Evolutionary conservation across 169 alveolate species (phyloP).

Genomic region (Cryptosporidium xiaoi): DNA sequence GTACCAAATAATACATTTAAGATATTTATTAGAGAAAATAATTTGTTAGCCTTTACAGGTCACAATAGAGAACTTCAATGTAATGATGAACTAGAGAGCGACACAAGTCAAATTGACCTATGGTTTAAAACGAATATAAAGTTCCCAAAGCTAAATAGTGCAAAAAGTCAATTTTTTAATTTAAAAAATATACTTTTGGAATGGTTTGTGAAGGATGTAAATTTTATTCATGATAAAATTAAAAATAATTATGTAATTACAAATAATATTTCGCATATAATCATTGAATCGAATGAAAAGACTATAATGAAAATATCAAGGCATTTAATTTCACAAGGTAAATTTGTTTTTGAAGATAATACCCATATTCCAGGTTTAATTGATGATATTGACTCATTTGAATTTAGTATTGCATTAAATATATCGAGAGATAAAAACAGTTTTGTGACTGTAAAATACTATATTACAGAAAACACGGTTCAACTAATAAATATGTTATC

Average conservation of each 20-base stretch:
- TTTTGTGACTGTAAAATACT: slow-evolving; percentile 11
- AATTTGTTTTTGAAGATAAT: slow-evolving; percentile 43
- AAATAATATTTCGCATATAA: slow-evolving; percentile 9
- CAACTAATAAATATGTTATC: neutral
- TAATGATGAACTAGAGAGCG: neutral
- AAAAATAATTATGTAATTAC: slow-evolving; percentile 22
- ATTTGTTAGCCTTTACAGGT: neutral
- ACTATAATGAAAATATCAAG: slow-evolving; percentile 16
- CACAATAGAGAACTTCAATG: neutral
- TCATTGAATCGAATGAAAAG: slow-evolving; percentile 15
- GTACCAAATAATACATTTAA: neutral
- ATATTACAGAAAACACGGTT: slow-evolving; percentile 16
- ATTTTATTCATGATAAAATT: slow-evolving; percentile 12
- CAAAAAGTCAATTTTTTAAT: neutral
- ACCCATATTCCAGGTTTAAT: neutral
- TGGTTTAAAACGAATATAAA: neutral
- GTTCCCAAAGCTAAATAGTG: neutral
- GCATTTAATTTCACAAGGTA: neutral
- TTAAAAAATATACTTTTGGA: neutral
- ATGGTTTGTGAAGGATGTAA: slow-evolving; percentile 32
- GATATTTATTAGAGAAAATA: neutral
- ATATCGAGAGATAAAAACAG: neutral
- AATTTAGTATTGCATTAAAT: slow-evolving; percentile 35
- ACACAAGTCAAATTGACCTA: neutral
- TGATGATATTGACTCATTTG: slow-evolving; percentile 19